phyloP scores from a whole-genome alignment of 2,329 filamentous ascomycete species.

The Cadophora malorum region DNA sequence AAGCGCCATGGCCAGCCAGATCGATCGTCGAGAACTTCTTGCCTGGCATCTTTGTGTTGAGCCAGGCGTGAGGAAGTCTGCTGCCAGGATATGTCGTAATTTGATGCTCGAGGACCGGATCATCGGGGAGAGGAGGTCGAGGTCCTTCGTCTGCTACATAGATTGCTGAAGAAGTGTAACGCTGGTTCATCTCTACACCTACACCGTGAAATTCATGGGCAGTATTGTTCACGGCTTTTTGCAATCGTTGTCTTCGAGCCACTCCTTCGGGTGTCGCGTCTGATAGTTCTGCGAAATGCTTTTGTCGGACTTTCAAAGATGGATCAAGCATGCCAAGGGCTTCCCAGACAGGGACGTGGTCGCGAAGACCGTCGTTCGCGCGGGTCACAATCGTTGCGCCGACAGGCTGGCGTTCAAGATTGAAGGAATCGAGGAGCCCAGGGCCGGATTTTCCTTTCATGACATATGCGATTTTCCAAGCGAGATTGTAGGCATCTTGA shows the following conservation, averaged over 20 bases:
- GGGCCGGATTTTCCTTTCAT: slow-evolving; percentile 48
- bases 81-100: slow-evolving; percentile 63
- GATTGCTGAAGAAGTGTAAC: slow-evolving; percentile 55
- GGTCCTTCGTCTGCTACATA: slow-evolving; percentile 52
- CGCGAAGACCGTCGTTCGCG: slow-evolving; percentile 62
- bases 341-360: slow-evolving; percentile 55
- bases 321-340: slow-evolving; percentile 53
- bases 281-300: slow-evolving; percentile 51
- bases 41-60: slow-evolving; percentile 56
- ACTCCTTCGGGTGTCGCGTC: slow-evolving; percentile 48
- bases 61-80: slow-evolving; percentile 67
- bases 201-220: slow-evolving; percentile 60
- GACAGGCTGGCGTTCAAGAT: slow-evolving; percentile 56
- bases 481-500: slow-evolving; percentile 62
- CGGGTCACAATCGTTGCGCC: slow-evolving; percentile 55
- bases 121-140: slow-evolving; percentile 42
- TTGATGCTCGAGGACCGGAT: slow-evolving; percentile 52
- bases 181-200: slow-evolving; percentile 65
- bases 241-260: slow-evolving; percentile 49
- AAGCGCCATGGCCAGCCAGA: slow-evolving; percentile 61
- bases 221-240: slow-evolving; percentile 51
- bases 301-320: slow-evolving; percentile 49
- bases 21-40: slow-evolving; percentile 62
- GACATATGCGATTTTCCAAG: slow-evolving; percentile 61
- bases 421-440: slow-evolving; percentile 52